phyloP scores from a whole-genome alignment of 805 yeast genomes.

The Wickerhamiella sergipiensis region DNA sequence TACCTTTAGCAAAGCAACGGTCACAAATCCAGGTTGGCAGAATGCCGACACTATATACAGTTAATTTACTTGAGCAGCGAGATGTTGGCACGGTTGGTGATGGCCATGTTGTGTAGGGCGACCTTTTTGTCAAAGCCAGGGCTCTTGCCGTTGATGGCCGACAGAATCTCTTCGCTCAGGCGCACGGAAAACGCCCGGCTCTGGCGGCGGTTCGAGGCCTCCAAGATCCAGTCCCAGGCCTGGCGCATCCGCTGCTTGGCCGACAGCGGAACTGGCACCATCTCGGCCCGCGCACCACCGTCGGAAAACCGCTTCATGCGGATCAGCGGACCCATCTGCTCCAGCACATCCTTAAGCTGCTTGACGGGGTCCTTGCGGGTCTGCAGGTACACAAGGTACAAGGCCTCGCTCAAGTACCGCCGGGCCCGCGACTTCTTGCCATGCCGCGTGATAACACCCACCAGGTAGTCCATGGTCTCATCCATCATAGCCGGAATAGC shows the following conservation, averaged over 20 bases:
- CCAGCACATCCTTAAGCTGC: conserved; percentile 59
- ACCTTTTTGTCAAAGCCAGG: conserved; percentile 74
- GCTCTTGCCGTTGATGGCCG: conserved; percentile 65
- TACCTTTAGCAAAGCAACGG: not conserved
- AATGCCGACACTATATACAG: not conserved
- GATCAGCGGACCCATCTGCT: conserved; percentile 73
- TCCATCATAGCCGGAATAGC: conserved; percentile 52
- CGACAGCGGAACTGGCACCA: conserved; percentile 72
- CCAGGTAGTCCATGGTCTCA: conserved; percentile 61
- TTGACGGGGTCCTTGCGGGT: conserved; percentile 69
- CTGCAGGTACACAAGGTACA: conserved; percentile 63
- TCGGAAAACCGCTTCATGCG: conserved; percentile 63
- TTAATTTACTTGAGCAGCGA: conserved; percentile 21
- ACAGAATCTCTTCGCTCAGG: conserved; percentile 74
- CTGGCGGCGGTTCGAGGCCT: conserved; percentile 65
- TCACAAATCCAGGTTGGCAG: too few relatives aligned
- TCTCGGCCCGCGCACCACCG: conserved; percentile 70
- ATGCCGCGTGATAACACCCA: conserved; percentile 81
- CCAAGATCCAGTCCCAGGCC: conserved; percentile 85
- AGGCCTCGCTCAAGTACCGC: conserved; percentile 56
- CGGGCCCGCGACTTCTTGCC: conserved; percentile 79
- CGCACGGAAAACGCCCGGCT: conserved; percentile 76
- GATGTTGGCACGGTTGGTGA: conserved; percentile 75
- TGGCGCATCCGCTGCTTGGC: conserved; percentile 72
- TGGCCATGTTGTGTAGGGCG: conserved; percentile 73